Evolutionary conservation across 106 monocot genomes (phyloP).

Genomic region (Acanthochlamys bracteata): DNA sequence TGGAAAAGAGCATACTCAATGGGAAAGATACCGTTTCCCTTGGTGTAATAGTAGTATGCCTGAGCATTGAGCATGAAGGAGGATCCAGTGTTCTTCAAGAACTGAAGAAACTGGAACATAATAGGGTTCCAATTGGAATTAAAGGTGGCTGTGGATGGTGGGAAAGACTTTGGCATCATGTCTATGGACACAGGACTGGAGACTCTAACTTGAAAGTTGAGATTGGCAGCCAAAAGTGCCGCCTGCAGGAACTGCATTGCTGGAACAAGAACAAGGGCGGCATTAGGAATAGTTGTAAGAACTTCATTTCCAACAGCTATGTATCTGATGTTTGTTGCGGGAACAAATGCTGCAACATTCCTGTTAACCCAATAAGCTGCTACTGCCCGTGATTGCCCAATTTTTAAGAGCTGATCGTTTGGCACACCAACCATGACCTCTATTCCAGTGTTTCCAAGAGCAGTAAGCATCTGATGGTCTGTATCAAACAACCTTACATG

Average conservation of each 20-base stretch:
- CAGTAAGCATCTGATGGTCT: slow-evolving; percentile 60
- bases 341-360: slow-evolving; percentile 64
- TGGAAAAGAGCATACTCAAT: slow-evolving; percentile 76
- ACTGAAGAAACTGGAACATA: slow-evolving; percentile 57
- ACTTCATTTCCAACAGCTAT: slow-evolving; percentile 82
- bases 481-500: slow-evolving; percentile 70
- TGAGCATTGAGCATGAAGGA: slow-evolving; percentile 89
- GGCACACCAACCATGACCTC: slow-evolving; percentile 79
- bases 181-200: slow-evolving; percentile 72
- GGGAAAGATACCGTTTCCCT: slow-evolving; percentile 62
- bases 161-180: slow-evolving; percentile 62
- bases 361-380: slow-evolving; percentile 81
- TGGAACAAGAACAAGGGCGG: slow-evolving; percentile 60
- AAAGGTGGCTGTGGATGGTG: slow-evolving; percentile 75
- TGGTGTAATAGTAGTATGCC: slow-evolving; percentile 63
- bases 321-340: slow-evolving; percentile 78
- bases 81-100: slow-evolving; percentile 74
- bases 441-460: slow-evolving; percentile 87
- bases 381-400: slow-evolving; percentile 51
- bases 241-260: slow-evolving; percentile 82
- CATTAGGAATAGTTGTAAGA: slow-evolving; percentile 68
- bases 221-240: slow-evolving; percentile 74
- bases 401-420: slow-evolving; percentile 51
- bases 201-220: slow-evolving; percentile 74
- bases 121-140: slow-evolving; percentile 72